A percentile compares a stretch with the other conserved stretches of the same genome.
These are phyloP conservation scores for Fusarium verticillioides DNA, from an alignment of 2,329 filamentous ascomycete genomes.

Conservation along the genomic window DNA sequence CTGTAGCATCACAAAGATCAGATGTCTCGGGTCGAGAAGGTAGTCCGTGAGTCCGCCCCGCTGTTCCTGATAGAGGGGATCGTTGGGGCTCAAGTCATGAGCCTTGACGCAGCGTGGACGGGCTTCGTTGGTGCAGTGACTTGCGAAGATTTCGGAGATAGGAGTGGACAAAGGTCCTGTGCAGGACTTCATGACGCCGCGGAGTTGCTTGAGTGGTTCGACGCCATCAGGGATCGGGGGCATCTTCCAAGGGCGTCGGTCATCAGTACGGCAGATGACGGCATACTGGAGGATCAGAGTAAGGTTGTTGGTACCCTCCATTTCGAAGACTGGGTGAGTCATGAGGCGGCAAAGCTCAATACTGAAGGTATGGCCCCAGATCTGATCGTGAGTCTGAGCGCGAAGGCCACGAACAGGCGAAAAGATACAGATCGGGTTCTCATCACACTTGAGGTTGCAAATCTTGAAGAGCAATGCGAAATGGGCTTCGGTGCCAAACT, in stretches of 20 bases:
- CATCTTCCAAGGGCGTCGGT: background rate
- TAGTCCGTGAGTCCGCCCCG: background rate
- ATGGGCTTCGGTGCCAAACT: rapidly evolving
- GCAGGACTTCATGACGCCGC: background rate
- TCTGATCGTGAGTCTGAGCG: background rate
- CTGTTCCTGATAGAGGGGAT: background rate
- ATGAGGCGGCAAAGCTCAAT: background rate
- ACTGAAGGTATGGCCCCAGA: background rate
- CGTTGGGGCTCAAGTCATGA: background rate
- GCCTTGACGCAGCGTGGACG: background rate
- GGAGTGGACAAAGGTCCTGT: background rate
- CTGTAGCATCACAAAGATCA: background rate
- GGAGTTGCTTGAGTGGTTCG: background rate
- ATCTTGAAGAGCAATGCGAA: background rate
- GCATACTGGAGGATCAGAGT: background rate
- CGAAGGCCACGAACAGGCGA: background rate
- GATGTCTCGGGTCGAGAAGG: background rate
- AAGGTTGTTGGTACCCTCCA: background rate
- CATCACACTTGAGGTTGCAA: background rate
- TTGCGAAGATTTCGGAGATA: background rate
- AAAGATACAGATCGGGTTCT: background rate
- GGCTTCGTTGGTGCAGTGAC: background rate
- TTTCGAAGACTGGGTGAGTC: background rate
- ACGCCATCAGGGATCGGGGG: background rate
- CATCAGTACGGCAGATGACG: background rate